Conservation (phyloP, 1,139 yeast genomes). For the Taiozyma sp. region DNA sequence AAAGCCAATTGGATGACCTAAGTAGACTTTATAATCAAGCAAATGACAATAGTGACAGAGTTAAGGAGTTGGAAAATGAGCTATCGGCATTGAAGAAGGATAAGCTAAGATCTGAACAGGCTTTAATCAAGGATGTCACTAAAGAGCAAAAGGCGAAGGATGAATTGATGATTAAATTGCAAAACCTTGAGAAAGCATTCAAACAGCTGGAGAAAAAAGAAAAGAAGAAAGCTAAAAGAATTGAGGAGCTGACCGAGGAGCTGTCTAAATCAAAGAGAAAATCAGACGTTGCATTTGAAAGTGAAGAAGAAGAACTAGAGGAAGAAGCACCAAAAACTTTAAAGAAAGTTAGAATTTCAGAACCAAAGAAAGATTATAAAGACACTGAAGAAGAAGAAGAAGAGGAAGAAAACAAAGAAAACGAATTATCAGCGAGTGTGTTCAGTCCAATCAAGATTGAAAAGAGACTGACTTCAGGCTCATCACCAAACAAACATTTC, state of each 20-base stretch:
- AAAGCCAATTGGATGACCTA: not conserved
- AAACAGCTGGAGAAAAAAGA: conserved; percentile 27
- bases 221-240: conserved; percentile 17
- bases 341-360: conserved; percentile 1
- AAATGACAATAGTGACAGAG: not conserved
- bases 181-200: not conserved
- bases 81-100: conserved; percentile 1
- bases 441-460: not conserved
- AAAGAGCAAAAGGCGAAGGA: conserved; percentile 3
- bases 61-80: not conserved
- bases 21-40: not conserved
- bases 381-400: not conserved
- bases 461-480: not conserved
- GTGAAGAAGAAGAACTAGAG: not conserved
- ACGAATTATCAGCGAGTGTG: conserved; percentile 12
- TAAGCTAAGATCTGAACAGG: not conserved
- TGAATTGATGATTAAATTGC: not conserved
- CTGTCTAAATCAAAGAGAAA: conserved; percentile 11
- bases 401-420: conserved; percentile 7
- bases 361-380: not conserved
- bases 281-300: conserved; percentile 1
- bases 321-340: not conserved
- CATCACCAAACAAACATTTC: conserved; percentile 14
- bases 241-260: conserved; percentile 9
- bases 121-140: conserved; percentile 4